phyloP scores from a whole-genome alignment of 805 yeast species.

The Lachancea nothofagi region DNA sequence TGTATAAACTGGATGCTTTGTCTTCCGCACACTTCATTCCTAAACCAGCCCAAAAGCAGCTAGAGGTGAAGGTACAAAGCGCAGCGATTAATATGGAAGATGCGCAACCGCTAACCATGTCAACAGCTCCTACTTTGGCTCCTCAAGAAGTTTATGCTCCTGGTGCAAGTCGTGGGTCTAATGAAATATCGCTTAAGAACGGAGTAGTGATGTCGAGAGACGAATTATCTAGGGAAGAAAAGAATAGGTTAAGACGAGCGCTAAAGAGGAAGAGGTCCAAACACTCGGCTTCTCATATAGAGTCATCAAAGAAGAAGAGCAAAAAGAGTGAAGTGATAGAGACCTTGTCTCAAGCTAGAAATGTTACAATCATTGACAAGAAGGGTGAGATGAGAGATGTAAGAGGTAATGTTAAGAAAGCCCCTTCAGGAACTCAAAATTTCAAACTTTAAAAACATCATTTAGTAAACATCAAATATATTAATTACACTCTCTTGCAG shows the following conservation, averaged over 20 bases:
- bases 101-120: slow-evolving; percentile 84
- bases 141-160: slow-evolving; percentile 86
- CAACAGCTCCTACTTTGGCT: slow-evolving; percentile 71
- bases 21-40: slow-evolving; percentile 95
- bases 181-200: slow-evolving; percentile 65
- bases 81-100: slow-evolving; percentile 90
- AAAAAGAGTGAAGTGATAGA: slow-evolving; percentile 61
- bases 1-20: slow-evolving; percentile 75
- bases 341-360: slow-evolving; percentile 65
- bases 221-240: slow-evolving; percentile 79
- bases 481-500: not conserved
- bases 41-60: slow-evolving; percentile 71
- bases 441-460: slow-evolving; percentile 25
- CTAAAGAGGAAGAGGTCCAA: slow-evolving; percentile 74
- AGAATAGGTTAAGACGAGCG: slow-evolving; percentile 80
- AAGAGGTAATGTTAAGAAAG: slow-evolving; percentile 57
- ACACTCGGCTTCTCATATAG: slow-evolving; percentile 33
- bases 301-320: slow-evolving; percentile 39
- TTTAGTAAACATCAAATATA: not conserved
- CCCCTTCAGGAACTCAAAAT: slow-evolving; percentile 19
- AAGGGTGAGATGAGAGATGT: slow-evolving; percentile 72
- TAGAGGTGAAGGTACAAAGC: slow-evolving; percentile 77
- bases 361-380: slow-evolving; percentile 70
- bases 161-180: slow-evolving; percentile 40
- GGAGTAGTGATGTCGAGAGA: slow-evolving; percentile 78